phyloP scores from a whole-genome alignment of 306 rosid species.

The Malus domestica region ASM211411v1 NC_041804.1:5343001-5343500 shows the following conservation, averaged over 20 bases:
- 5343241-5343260: conserved; percentile 50
- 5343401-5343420: conserved; percentile 31
- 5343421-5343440: conserved; percentile 14
- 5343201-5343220: neutral
- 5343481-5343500: neutral
- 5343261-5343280: conserved; percentile 49
- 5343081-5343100: conserved; percentile 64
- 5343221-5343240: conserved; percentile 28
- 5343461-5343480: neutral
- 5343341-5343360: conserved; percentile 71
- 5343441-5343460: neutral
- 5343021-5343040: conserved; percentile 36
- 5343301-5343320: conserved; percentile 15
- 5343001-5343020: conserved; percentile 71
- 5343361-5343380: conserved; percentile 64
- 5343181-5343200: conserved; percentile 21
- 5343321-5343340: conserved; percentile 16
- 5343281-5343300: conserved; percentile 70
- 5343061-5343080: conserved; percentile 55
- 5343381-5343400: conserved; percentile 84
- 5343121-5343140: conserved; percentile 80
- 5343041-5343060: conserved; percentile 60
- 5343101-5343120: conserved; percentile 52
- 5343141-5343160: conserved; percentile 65
- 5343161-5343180: conserved; percentile 49